These are phyloP conservation scores for Aspergillus sp. DNA, from an alignment of 2,329 filamentous ascomycete genomes.

Conservation along the genomic window DNA sequence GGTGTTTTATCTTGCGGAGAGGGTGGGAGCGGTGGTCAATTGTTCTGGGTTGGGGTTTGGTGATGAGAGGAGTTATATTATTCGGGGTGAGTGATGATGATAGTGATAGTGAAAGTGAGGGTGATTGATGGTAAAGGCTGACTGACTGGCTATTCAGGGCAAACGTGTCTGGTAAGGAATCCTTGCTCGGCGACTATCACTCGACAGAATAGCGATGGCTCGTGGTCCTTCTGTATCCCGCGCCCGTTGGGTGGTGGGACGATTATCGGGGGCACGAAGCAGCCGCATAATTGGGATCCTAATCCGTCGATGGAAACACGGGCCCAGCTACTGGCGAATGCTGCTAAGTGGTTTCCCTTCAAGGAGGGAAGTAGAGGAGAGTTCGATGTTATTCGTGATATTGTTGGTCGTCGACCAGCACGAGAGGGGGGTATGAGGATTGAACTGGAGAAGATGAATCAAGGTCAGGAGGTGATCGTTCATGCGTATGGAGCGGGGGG, in stretches of 20 bases:
- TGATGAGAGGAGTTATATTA: slow-evolving; percentile 47
- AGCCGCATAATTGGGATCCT: slow-evolving; percentile 58
- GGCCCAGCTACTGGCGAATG: slow-evolving; percentile 48
- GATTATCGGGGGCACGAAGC: slow-evolving; percentile 67
- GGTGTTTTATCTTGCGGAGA: slow-evolving; percentile 39
- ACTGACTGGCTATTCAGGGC: slow-evolving; percentile 30
- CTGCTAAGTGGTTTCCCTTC: slow-evolving; percentile 45
- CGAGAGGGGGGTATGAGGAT: slow-evolving; percentile 53
- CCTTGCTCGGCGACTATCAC: slow-evolving; percentile 54
- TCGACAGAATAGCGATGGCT: slow-evolving; percentile 62
- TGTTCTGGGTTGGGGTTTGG: slow-evolving; percentile 48
- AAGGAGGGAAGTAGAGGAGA: slow-evolving; percentile 35
- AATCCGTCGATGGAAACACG: slow-evolving; percentile 52
- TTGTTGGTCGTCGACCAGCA: slow-evolving; percentile 49
- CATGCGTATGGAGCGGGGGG: slow-evolving; percentile 64
- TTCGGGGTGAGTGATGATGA: slow-evolving; percentile 35
- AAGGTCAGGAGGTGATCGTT: slow-evolving; percentile 36
- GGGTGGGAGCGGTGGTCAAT: slow-evolving; percentile 46
- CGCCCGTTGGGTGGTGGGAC: slow-evolving; percentile 64
- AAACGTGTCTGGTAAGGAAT: slow-evolving; percentile 52
- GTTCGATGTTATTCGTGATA: slow-evolving; percentile 49
- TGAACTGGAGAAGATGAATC: slow-evolving; percentile 49
- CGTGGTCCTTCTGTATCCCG: slow-evolving; percentile 65
- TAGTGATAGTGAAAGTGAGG: no score
- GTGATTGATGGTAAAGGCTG: neutral